Percentiles rank a stretch among this genome's conserved stretches.
phyloP scores from a whole-genome alignment of 768 basidiomycete genomes.

The Pleurotus ostreatus region DNA sequence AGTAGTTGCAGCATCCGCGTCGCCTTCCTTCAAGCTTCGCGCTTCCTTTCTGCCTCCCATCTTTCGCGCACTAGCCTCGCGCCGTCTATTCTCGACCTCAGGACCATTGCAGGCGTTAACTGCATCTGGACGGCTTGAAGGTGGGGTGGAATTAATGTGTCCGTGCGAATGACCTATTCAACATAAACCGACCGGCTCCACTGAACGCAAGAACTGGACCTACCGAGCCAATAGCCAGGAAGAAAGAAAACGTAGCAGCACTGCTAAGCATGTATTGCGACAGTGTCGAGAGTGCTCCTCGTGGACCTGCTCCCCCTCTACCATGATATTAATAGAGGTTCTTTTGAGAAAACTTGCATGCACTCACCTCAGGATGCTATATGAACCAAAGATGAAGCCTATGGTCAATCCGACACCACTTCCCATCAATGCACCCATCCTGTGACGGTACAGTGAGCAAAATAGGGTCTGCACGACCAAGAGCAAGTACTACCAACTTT shows the following conservation, averaged over 20 bases:
- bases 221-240: conserved; percentile 92
- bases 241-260: conserved; percentile 95
- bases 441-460: conserved; percentile 24
- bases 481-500: conserved; percentile 41
- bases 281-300: conserved; percentile 85
- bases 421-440: conserved; percentile 92
- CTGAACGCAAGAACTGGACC: conserved; percentile 17
- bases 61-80: conserved; percentile 65
- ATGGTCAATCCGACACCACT: conserved; percentile 94
- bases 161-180: conserved; percentile 84
- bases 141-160: conserved; percentile 54
- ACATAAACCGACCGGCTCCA: conserved; percentile 7
- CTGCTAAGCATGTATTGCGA: conserved; percentile 99
- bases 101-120: conserved; percentile 40
- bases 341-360: not conserved
- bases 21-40: conserved; percentile 9
- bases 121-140: conserved; percentile 63
- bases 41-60: conserved; percentile 64
- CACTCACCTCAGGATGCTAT: conserved; percentile 82
- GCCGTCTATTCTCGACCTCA: conserved; percentile 67
- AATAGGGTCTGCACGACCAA: conserved; percentile 11
- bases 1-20: too few species aligned
- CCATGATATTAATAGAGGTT: conserved; percentile 5
- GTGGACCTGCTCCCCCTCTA: conserved; percentile 87
- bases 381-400: conserved; percentile 95